Percentiles rank a stretch among this genome's conserved stretches.
Evolutionary conservation across 2,329 filamentous ascomycete genomes (phyloP).

Genomic region (Clonostachys rhizophaga): DNA sequence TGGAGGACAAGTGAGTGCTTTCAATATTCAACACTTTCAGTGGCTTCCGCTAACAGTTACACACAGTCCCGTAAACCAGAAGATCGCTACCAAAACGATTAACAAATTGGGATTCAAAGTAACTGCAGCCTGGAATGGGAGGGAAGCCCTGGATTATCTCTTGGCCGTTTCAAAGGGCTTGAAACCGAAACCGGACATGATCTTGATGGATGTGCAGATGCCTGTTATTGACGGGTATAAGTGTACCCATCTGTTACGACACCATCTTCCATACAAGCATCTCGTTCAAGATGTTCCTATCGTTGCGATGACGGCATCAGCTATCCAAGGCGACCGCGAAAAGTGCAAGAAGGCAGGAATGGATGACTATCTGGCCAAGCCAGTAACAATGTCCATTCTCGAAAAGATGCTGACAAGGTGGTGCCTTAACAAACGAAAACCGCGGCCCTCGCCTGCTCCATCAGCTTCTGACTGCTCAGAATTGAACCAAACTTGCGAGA

Average conservation of each 20-base stretch:
- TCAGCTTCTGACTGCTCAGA: conserved; percentile 39
- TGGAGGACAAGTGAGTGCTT: conserved; percentile 69
- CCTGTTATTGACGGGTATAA: conserved; percentile 74
- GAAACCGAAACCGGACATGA: conserved; percentile 62
- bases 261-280: conserved; percentile 59
- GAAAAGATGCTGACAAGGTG: conserved; percentile 70
- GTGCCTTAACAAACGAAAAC: conserved; percentile 32
- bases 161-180: conserved; percentile 43
- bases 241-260: conserved; percentile 68
- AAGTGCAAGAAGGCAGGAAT: conserved; percentile 71
- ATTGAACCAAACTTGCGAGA: conserved; percentile 33
- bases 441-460: conserved; percentile 13
- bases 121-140: conserved; percentile 70
- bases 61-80: conserved; percentile 60
- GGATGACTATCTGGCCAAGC: conserved; percentile 73
- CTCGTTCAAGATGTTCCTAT: conserved; percentile 63
- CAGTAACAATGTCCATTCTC: conserved; percentile 62
- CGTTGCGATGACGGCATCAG: conserved; percentile 77
- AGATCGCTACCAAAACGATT: conserved; percentile 73
- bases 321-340: conserved; percentile 71
- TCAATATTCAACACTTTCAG: too few relatives aligned
- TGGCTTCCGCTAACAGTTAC: conserved; percentile 2
- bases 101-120: conserved; percentile 69
- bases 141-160: conserved; percentile 74
- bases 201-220: conserved; percentile 77